These are phyloP conservation scores for Rhizopogon vesiculosus DNA, from an alignment of 768 basidiomycete species.

Conservation along the genomic window DNA sequence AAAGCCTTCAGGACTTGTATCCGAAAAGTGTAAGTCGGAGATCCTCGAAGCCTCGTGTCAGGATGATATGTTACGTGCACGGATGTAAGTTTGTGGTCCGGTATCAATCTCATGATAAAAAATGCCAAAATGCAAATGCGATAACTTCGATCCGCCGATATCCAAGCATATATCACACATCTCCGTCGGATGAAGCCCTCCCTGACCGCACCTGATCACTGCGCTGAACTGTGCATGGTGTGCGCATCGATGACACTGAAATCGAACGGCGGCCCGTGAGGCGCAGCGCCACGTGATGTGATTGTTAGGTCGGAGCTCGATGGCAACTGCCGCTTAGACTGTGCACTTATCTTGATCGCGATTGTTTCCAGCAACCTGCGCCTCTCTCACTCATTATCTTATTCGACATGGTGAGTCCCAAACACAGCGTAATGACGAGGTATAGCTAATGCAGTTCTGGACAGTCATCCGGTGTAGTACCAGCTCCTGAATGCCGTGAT, in stretches of 20 bases:
- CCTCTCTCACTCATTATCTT: neutral
- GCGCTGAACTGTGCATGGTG: no score
- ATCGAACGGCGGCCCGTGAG: no score
- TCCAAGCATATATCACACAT: no score
- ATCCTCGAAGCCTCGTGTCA: no score
- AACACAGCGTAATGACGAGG: neutral
- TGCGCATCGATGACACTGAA: no score
- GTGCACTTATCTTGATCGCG: conserved; percentile 1
- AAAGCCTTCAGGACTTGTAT: neutral
- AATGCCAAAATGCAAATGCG: neutral
- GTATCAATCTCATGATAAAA: neutral
- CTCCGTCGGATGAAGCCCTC: no score
- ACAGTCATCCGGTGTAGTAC: conserved; percentile 36
- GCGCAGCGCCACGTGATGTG: neutral
- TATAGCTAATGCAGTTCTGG: neutral
- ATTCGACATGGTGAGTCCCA: conserved; percentile 20
- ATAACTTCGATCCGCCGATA: neutral
- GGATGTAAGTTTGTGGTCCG: neutral
- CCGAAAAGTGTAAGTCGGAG: no score
- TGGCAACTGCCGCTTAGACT: neutral
- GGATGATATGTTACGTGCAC: neutral
- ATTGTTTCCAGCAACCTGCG: neutral
- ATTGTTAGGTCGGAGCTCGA: neutral
- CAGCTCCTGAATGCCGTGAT: conserved; percentile 47
- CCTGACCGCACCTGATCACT: no score